Evolutionary conservation across 495 filamentous ascomycete species (phyloP), one percentile per base, ranked within the genome.

Genomic region (Podospora fimiseda): DNA sequence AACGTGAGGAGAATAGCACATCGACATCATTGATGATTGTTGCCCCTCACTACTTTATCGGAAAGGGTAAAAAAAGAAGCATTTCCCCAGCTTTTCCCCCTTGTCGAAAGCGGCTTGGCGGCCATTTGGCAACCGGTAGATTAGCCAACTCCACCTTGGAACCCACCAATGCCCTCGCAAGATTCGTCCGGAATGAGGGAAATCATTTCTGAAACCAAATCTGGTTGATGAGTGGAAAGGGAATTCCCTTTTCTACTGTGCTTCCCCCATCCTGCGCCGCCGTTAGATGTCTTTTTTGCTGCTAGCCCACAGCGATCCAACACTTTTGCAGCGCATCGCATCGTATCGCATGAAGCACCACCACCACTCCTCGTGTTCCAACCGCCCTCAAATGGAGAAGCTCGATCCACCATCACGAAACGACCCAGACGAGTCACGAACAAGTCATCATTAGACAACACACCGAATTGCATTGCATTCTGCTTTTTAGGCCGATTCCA

Each of bases 321-420:
- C 11, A 5, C 16, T 41, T 18, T 9, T 41, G 9, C 22, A 6
- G 21, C 49, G 23, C 22, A 47, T 33, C 33, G 20, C 15, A 48
- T 22, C 30, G 19, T 11, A 16, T 1, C 46, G 52, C 52, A 48
- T 53, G 20, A 53, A 47, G 22, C 16, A 6, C 41, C 30, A 20
- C 36, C 43, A 39, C 37, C 20, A 48, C 39, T 5, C 5, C 39
- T 41, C 22, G 18, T 47, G 40, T 37, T 27, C 42, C 13, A n/a
- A 24, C 42, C 41, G 43, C 42, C 37, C 21, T 13, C 53, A 41
- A 51, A 51, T 56, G 53, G 53, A 27, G n/a, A 43, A n/a, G n/a
- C 16, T 33, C 42, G 24, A 14, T 13, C 22, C 43, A 9, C 11
- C 43, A 15, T 15, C 30, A 36, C 53, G 53, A 48, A 48, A 30